These are phyloP conservation scores for Pseudogymnoascus sp. DNA, from an alignment of 2,329 filamentous ascomycete genomes.

Conservation along the genomic window DNA sequence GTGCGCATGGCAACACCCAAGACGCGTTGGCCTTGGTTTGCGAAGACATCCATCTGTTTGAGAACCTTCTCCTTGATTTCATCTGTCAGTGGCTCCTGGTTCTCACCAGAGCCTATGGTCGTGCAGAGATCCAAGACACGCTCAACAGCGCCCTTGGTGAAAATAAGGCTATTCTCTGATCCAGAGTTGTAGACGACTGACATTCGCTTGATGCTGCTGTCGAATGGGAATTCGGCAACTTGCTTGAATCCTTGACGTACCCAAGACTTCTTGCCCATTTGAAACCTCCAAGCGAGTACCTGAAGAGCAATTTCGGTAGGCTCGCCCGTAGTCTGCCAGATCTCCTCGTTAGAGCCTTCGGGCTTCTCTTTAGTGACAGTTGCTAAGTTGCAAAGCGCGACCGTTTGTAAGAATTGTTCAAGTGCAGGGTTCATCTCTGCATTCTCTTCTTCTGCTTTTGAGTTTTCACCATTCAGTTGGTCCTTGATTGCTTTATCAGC, in stretches of 20 bases:
- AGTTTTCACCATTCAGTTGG: slow-evolving; percentile 24
- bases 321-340: slow-evolving; percentile 53
- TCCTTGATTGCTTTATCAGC: slow-evolving; percentile 33
- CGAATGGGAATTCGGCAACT: slow-evolving; percentile 56
- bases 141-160: slow-evolving; percentile 57
- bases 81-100: slow-evolving; percentile 33
- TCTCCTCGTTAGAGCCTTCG: slow-evolving; percentile 31
- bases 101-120: slow-evolving; percentile 33
- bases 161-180: slow-evolving; percentile 32
- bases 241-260: slow-evolving; percentile 38
- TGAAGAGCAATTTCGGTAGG: slow-evolving; percentile 61
- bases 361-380: slow-evolving; percentile 35
- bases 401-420: slow-evolving; percentile 42
- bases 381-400: slow-evolving; percentile 51
- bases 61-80: slow-evolving; percentile 38
- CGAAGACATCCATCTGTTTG: slow-evolving; percentile 48
- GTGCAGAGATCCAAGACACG: slow-evolving; percentile 50
- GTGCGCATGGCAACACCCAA: slow-evolving; percentile 44
- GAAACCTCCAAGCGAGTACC: slow-evolving; percentile 55
- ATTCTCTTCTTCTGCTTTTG: slow-evolving; percentile 22
- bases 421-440: slow-evolving; percentile 36
- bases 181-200: slow-evolving; percentile 47
- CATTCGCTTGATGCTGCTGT: slow-evolving; percentile 59
- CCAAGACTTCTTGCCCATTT: slow-evolving; percentile 38
- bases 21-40: slow-evolving; percentile 50